Conservation (phyloP, 73 alveolate genomes). For the Tetrahymena thermophila region DNA sequence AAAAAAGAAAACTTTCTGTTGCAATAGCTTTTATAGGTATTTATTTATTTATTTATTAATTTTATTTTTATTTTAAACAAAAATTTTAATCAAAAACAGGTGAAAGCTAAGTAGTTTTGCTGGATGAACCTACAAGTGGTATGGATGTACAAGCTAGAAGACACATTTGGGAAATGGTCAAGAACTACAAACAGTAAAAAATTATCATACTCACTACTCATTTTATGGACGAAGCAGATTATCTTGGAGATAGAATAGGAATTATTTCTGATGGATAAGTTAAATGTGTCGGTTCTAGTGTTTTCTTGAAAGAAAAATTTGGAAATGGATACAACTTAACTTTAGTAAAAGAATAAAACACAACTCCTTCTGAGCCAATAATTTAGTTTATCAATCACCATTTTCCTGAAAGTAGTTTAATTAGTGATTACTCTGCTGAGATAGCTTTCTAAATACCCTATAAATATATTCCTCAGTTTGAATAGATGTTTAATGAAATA, state of each 20-base stretch:
- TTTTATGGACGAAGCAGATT: conserved; percentile 72
- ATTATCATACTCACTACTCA: conserved; percentile 72
- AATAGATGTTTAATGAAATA: conserved; percentile 62
- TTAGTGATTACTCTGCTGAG: conserved; percentile 57
- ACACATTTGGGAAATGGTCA: conserved; percentile 87
- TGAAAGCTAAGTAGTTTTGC: conserved; percentile 70
- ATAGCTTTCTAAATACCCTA: conserved; percentile 63
- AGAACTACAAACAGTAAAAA: conserved; percentile 71
- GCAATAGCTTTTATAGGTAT: conserved; percentile 93
- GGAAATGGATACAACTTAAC: conserved; percentile 80
- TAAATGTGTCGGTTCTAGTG: conserved; percentile 46
- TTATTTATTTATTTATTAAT: conserved; percentile 53
- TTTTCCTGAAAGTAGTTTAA: conserved; percentile 8
- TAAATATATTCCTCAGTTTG: conserved; percentile 45
- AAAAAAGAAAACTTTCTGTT: conserved; percentile 83
- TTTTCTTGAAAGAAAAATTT: conserved; percentile 52
- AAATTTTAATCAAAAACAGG: too few relatives aligned
- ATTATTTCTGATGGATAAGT: conserved; percentile 58
- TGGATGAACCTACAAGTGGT: conserved; percentile 94
- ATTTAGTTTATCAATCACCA: conserved; percentile 14
- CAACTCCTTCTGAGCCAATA: conserved; percentile 5
- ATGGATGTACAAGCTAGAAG: conserved; percentile 90
- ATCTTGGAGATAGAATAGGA: conserved; percentile 64
- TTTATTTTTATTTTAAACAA: neutral
- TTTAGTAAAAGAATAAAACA: conserved; percentile 46